Evolutionary conservation across 805 yeast species (phyloP).

Genomic region (Candida mattraensis): DNA sequence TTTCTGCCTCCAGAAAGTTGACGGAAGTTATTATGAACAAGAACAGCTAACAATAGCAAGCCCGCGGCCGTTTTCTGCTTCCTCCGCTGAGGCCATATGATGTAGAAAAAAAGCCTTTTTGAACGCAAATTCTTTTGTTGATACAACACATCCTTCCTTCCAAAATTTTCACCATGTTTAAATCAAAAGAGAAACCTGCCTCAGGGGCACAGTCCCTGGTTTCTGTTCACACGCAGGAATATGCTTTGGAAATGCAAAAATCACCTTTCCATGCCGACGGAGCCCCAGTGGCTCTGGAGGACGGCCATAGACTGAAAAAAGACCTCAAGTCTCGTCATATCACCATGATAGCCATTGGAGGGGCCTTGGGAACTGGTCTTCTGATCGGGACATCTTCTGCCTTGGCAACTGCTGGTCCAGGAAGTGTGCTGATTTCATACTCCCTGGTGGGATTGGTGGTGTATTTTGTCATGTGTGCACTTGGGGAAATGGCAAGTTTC

Average conservation of each 20-base stretch:
- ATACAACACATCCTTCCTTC: too few relatives aligned
- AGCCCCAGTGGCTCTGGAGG: slow-evolving; percentile 39
- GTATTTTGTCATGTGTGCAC: slow-evolving; percentile 57
- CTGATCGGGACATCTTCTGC: slow-evolving; percentile 77
- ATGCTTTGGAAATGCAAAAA: slow-evolving; percentile 44
- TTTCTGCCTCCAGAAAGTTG: too few relatives aligned
- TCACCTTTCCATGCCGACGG: slow-evolving; percentile 30
- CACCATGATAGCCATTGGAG: slow-evolving; percentile 73
- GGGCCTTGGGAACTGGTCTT: slow-evolving; percentile 80
- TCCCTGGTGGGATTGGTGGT: slow-evolving; percentile 70
- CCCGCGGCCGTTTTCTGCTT: too few relatives aligned
- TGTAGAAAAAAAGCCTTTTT: too few relatives aligned
- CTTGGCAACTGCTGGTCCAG: slow-evolving; percentile 70
- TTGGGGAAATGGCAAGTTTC: slow-evolving; percentile 58
- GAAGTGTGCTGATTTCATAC: slow-evolving; percentile 60
- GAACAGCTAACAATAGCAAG: too few relatives aligned
- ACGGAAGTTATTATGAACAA: too few relatives aligned
- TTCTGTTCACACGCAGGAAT: slow-evolving; percentile 42
- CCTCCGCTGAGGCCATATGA: too few relatives aligned
- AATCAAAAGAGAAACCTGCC: slow-evolving; percentile 15
- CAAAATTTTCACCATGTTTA: too few relatives aligned
- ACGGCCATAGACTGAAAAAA: slow-evolving; percentile 46
- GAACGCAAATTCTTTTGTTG: too few relatives aligned
- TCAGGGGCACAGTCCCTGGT: slow-evolving; percentile 18
- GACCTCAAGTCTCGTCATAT: slow-evolving; percentile 51